A percentile compares a stretch with the other conserved stretches of the same genome.
phyloP scores from a whole-genome alignment of 2,329 filamentous ascomycete genomes.

The Aspergillus cejpii region DNA sequence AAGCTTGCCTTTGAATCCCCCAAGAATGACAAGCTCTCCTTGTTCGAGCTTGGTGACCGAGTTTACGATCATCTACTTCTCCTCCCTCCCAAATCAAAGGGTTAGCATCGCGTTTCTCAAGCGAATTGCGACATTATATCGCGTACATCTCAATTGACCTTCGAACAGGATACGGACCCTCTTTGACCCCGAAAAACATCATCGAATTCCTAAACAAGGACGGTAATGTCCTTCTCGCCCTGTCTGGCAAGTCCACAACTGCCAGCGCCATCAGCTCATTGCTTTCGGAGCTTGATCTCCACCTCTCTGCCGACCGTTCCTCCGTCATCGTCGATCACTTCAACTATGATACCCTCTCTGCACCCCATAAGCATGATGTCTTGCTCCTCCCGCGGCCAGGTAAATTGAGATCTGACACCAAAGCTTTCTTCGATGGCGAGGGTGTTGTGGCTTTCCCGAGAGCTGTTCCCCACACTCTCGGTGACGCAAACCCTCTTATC shows the following conservation, averaged over 20 bases:
- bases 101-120: slow-evolving; percentile 40
- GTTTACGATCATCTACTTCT: slow-evolving; percentile 87
- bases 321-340: slow-evolving; percentile 91
- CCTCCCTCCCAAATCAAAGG: slow-evolving; percentile 85
- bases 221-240: slow-evolving; percentile 82
- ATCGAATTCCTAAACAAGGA: slow-evolving; percentile 86
- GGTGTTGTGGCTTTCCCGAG: slow-evolving; percentile 73
- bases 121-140: neutral
- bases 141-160: slow-evolving; percentile 21
- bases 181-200: slow-evolving; percentile 75
- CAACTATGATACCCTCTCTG: slow-evolving; percentile 73
- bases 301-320: slow-evolving; percentile 77
- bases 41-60: slow-evolving; percentile 82
- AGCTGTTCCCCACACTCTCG: slow-evolving; percentile 73
- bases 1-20: slow-evolving; percentile 73
- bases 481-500: slow-evolving; percentile 66
- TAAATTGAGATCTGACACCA: slow-evolving; percentile 59
- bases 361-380: slow-evolving; percentile 79
- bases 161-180: slow-evolving; percentile 68
- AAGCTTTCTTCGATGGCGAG: slow-evolving; percentile 68
- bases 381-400: slow-evolving; percentile 67
- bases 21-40: slow-evolving; percentile 66
- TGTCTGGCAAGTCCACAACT: slow-evolving; percentile 64
- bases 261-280: slow-evolving; percentile 69
- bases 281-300: slow-evolving; percentile 81